phyloP scores from a whole-genome alignment of 2,329 filamentous ascomycete species.

The Xylariaceae sp. region DNA sequence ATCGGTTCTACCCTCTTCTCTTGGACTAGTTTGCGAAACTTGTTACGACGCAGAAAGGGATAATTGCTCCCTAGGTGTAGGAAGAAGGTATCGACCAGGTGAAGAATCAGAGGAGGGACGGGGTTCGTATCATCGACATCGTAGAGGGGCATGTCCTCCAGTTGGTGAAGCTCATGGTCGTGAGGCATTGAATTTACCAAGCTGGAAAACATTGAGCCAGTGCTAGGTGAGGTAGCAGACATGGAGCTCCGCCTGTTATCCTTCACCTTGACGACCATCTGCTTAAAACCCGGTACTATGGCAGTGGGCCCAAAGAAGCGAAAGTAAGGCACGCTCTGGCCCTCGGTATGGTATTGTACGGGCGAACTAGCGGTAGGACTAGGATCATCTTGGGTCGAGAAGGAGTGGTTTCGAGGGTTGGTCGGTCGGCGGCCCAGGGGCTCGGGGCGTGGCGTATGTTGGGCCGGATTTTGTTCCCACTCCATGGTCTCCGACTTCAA shows the following conservation, averaged over 20 bases:
- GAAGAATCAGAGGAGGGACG: constrained; percentile 74
- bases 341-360: constrained; percentile 48
- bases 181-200: constrained; percentile 46
- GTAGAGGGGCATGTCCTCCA: constrained; percentile 71
- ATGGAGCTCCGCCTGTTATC: constrained; percentile 66
- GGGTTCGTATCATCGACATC: constrained; percentile 71
- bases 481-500: constrained; percentile 37
- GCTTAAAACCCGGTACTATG: constrained; percentile 89
- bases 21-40: constrained; percentile 74
- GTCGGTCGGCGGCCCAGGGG: constrained; percentile 26
- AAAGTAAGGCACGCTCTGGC: constrained; percentile 79
- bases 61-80: constrained; percentile 82
- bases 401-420: constrained; percentile 41
- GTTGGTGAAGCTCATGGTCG: constrained; percentile 46
- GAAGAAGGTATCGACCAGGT: constrained; percentile 81
- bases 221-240: constrained; percentile 55
- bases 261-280: constrained; percentile 82
- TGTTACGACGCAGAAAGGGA: constrained; percentile 74
- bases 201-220: constrained; percentile 37
- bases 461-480: constrained; percentile 35
- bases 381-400: constrained; percentile 44
- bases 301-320: constrained; percentile 89
- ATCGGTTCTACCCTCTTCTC: constrained; percentile 84
- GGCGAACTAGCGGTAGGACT: constrained; percentile 48
- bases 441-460: constrained; percentile 33